Percentiles rank a stretch among this genome's conserved stretches.
These are phyloP conservation scores for Salix dunnii DNA, from an alignment of 345 rosid genomes.

Conservation along the genomic window DNA sequence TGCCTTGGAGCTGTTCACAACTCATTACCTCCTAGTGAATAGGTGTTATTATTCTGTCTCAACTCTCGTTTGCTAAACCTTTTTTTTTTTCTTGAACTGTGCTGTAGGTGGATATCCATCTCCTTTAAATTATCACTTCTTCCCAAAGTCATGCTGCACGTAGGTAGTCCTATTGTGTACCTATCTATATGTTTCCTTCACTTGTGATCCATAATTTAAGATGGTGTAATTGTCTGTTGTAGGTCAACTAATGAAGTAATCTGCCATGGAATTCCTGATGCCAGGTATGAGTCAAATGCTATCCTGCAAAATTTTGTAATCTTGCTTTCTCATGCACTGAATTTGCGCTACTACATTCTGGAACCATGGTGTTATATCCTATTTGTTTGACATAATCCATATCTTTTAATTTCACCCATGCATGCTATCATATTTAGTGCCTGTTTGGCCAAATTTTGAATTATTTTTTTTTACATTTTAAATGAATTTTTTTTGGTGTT, in stretches of 20 bases:
- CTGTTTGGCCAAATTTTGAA: too few species aligned
- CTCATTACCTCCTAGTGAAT: too few species aligned
- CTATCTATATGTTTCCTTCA: constrained; percentile 9
- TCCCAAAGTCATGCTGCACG: constrained; percentile 99
- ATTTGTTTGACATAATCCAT: too few species aligned
- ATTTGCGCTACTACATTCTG: background rate
- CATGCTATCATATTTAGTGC: too few species aligned
- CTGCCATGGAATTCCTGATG: constrained; percentile 99
- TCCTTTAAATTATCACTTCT: constrained; percentile 91
- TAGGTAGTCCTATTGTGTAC: constrained; percentile 55
- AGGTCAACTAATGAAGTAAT: constrained; percentile 97
- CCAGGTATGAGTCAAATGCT: constrained; percentile 48
- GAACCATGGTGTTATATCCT: background rate
- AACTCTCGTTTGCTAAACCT: constrained; percentile 1
- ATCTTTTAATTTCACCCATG: background rate
- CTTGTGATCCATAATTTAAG: constrained; percentile 9
- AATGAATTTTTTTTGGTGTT: too few species aligned
- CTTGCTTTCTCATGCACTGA: background rate
- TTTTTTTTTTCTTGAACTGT: background rate
- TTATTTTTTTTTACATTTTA: too few species aligned
- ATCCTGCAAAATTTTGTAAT: background rate
- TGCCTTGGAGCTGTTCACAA: too few species aligned
- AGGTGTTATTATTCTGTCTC: too few species aligned
- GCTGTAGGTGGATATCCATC: constrained; percentile 93
- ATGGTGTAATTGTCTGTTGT: constrained; percentile 28